Percentiles rank a stretch among this genome's conserved stretches.
Evolutionary conservation across 148 eudicot genomes (phyloP).

Genomic region (Vaccinium macrocarpon): DNA sequence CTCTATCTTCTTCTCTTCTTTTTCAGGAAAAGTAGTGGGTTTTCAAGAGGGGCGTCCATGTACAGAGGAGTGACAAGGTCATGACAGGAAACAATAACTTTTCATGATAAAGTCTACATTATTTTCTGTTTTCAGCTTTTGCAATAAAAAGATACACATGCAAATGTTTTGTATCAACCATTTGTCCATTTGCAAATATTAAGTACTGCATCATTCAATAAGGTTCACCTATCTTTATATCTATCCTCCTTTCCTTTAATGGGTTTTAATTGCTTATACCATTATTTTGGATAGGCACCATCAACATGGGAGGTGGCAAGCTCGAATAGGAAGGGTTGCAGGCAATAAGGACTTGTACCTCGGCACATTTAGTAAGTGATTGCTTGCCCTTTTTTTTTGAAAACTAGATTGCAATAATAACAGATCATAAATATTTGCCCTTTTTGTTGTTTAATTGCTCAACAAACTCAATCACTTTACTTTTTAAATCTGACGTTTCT

Average conservation of each 20-base stretch:
- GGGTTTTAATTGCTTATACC: not conserved
- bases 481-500: not conserved
- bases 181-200: not conserved
- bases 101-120: not conserved
- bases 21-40: constrained; percentile 81
- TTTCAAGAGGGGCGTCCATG: constrained; percentile 88
- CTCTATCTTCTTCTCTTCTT: not conserved
- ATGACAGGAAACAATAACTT: constrained; percentile 12
- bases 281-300: constrained; percentile 54
- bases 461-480: not conserved
- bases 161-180: not conserved
- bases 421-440: not conserved
- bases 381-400: not conserved
- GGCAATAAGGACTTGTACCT: constrained; percentile 97
- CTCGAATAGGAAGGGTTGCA: constrained; percentile 88
- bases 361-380: constrained; percentile 77
- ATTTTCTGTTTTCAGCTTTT: constrained; percentile 27
- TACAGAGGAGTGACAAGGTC: constrained; percentile 93
- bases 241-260: not conserved
- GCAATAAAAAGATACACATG: constrained; percentile 17
- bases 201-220: not conserved
- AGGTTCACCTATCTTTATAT: not conserved
- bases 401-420: not conserved
- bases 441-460: not conserved
- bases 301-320: constrained; percentile 96